Percentiles rank a stretch among this genome's conserved stretches.
Conservation (phyloP, 2,329 filamentous ascomycete species). For the Diaporthe longicolla region DNA sequence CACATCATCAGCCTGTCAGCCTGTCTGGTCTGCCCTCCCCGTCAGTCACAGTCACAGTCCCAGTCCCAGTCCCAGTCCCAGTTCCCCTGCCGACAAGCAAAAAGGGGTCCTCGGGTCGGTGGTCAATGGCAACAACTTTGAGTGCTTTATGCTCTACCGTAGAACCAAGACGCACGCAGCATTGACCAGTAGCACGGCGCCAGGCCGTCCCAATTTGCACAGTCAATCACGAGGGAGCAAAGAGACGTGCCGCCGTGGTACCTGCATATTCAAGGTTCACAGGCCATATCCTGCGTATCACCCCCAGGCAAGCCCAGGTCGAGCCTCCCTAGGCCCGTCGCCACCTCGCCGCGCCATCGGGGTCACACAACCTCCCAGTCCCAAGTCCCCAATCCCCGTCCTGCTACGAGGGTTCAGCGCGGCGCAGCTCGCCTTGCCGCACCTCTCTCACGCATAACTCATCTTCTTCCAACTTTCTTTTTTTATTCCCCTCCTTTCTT, state of each 20-base stretch:
- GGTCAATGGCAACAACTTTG: background rate
- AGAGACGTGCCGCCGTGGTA: slow-evolving; percentile 28
- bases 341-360: slow-evolving; percentile 25
- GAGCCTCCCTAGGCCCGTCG: slow-evolving; percentile 34
- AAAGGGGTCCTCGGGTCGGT: slow-evolving; percentile 24
- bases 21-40: slow-evolving; percentile 10
- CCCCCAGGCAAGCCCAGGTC: slow-evolving; percentile 17
- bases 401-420: slow-evolving; percentile 8
- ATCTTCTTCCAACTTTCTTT: slow-evolving; percentile 1
- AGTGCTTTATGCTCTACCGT: background rate
- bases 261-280: slow-evolving; percentile 35
- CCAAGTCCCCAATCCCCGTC: slow-evolving; percentile 13
- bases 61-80: too few species aligned
- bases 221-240: background rate
- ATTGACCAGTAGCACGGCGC: slow-evolving; percentile 18
- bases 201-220: slow-evolving; percentile 3
- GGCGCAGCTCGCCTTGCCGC: slow-evolving; percentile 14
- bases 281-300: slow-evolving; percentile 34
- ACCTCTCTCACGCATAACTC: background rate
- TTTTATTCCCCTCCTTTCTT: background rate
- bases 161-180: background rate
- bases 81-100: slow-evolving; percentile 10
- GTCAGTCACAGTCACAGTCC: background rate
- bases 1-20: slow-evolving; percentile 11
- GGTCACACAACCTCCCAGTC: slow-evolving; percentile 22